Evolutionary conservation across 768 basidiomycete genomes (phyloP), one percentile per base, ranked within the genome.

Genomic region (Mycena crocata): DNA sequence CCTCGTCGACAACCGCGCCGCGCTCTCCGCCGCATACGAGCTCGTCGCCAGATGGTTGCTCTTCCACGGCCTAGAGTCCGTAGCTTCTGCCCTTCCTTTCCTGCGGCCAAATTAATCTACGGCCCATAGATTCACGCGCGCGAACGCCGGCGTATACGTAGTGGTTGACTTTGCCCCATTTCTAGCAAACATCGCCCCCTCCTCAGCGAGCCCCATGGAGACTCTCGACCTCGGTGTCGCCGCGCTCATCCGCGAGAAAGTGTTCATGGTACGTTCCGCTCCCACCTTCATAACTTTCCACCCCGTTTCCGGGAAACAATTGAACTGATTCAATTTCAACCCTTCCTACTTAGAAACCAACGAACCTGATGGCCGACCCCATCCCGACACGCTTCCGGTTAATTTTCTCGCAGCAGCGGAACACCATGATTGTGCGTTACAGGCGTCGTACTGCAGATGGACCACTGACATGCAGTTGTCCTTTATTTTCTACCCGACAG

Each of bases 21-120:
- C 44, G n/a, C 60, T 76, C 2, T 15, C 51, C n/a, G 70, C 68
- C 14, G 71, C 74, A 10, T 76, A 76, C 42, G 73, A 75, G 31
- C 64, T 73, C 34, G 46, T 71, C 6, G 69, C 72, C 5, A 63
- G 48, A 21, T 77, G 76, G 76, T 60, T 74, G 31, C 59, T 62
- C 12, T 72, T 64, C 60, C 76, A 76, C 23, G 32, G 40, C 12
- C 54, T 70, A 1, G 62, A 64, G 69, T 69, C 35, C 21, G 68
- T 51, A n/a, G 14, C 6, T 23, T 14, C 21, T 21, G 30, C 4
- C 15, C 2, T 6, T 14, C 14, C 12, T 46, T 19, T 5, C 31
- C 24, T 49, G 4, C 21, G 9, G 37, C 10, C 52, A 2, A 8
- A 37, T n/a, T 52, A 4, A 1, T 34, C 19, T 42, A 6, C 19